Conservation (phyloP, 805 yeast genomes). For the Kuraishia floccosa region DNA sequence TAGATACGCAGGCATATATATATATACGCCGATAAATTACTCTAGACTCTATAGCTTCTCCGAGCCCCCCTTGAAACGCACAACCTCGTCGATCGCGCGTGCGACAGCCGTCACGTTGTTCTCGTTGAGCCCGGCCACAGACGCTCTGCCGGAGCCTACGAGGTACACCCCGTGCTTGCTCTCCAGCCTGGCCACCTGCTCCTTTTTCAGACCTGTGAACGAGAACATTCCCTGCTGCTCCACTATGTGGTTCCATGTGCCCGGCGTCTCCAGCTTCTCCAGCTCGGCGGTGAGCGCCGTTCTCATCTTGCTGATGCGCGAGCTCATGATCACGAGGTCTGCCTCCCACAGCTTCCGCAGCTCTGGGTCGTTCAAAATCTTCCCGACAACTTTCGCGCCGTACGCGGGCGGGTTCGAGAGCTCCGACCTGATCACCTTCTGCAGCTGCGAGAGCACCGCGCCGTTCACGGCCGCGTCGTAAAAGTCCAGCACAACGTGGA, state of each 20-base stretch:
- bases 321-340: slow-evolving; percentile 81
- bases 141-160: slow-evolving; percentile 78
- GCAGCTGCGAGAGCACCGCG: slow-evolving; percentile 68
- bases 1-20: too few relatives aligned
- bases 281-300: slow-evolving; percentile 48
- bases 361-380: slow-evolving; percentile 55
- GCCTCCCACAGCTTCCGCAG: slow-evolving; percentile 70
- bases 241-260: slow-evolving; percentile 86
- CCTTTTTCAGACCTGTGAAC: slow-evolving; percentile 74
- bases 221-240: slow-evolving; percentile 96
- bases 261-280: slow-evolving; percentile 63
- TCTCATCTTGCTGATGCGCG: slow-evolving; percentile 77
- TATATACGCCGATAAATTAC: too few relatives aligned
- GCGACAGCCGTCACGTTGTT: slow-evolving; percentile 74
- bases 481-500: slow-evolving; percentile 58
- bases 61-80: too few relatives aligned
- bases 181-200: slow-evolving; percentile 71
- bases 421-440: slow-evolving; percentile 69
- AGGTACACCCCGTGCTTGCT: slow-evolving; percentile 72
- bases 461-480: slow-evolving; percentile 27
- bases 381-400: slow-evolving; percentile 85
- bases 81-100: slow-evolving; percentile 70
- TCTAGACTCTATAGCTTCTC: too few relatives aligned
- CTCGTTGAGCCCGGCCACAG: slow-evolving; percentile 87
- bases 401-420: slow-evolving; percentile 91